These are phyloP conservation scores for Claviceps monticola DNA, from an alignment of 2,329 filamentous ascomycete species.

Conservation along the genomic window DNA sequence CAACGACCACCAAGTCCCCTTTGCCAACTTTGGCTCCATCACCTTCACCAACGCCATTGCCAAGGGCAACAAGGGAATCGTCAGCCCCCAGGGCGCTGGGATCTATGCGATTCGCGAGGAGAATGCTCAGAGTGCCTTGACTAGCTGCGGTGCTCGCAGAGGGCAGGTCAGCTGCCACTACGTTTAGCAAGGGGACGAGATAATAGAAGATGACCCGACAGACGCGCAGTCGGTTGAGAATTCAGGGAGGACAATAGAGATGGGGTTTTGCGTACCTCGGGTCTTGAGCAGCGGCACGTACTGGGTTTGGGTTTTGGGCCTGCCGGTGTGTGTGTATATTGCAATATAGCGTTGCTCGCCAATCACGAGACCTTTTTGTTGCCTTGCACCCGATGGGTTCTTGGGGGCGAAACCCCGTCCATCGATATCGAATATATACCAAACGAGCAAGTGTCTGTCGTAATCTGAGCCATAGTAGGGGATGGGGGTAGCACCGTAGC, in stretches of 20 bases:
- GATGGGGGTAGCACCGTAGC: too few species aligned
- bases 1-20: conserved; percentile 12
- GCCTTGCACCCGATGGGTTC: too few species aligned
- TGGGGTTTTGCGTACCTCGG: background rate
- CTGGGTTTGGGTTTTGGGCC: background rate
- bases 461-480: too few species aligned
- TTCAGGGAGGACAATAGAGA: background rate
- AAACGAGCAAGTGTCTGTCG: too few species aligned
- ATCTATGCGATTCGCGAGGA: conserved; percentile 39
- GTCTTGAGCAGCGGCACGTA: background rate
- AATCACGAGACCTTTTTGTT: too few species aligned
- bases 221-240: background rate
- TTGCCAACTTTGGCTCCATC: conserved; percentile 18
- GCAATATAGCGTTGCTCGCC: background rate
- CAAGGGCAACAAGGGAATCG: conserved; percentile 10
- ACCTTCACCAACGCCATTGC: conserved; percentile 14
- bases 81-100: conserved; percentile 56
- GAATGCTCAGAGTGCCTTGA: background rate
- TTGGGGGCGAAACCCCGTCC: background rate
- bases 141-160: background rate
- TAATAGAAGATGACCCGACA: background rate
- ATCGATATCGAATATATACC: background rate
- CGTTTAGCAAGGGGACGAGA: background rate
- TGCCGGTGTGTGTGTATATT: background rate
- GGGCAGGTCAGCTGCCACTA: background rate